Base-by-base conservation (phyloP, 2,329 filamentous ascomycete species). In the Xylaria sp. region DNA sequence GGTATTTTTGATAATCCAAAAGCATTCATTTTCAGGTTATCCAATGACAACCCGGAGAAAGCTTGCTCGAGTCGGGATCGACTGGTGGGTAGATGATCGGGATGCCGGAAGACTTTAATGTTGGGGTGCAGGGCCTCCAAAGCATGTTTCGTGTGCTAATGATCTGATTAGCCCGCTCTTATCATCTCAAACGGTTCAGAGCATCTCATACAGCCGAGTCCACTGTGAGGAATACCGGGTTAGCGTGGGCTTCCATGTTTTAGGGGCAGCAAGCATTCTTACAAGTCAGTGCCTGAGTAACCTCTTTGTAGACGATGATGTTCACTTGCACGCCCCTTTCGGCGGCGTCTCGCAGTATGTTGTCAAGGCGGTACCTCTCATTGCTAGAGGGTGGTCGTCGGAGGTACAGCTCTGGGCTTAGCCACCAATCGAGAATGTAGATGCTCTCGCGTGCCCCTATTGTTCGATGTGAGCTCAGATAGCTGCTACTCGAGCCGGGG, bases 241-340 rank as follows among this genome's bases (percentile, higher is more conserved):
- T 34, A 77, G 72, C 41, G 13, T 31, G n/a, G 13, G n/a, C 23
- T 37, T 62, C 34, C 8, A 9, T 20, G 41, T 23, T 15, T 39
- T 58, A 54, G 10, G 23, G 79, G 76, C 80, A 79, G 73, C 82
- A 28, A 79, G 73, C 82, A 28, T 34, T 77, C 91, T 87, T 86
- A 93, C 91, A 84, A 50, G 92, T 94, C 76, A 97, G 82, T 48
- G 93, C 92, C 76, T 93, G 91, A 3, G 92, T 89, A 8, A 95
- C 92, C 81, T 98, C 94, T 82, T 97, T 97, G 83, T 97, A 97
- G 12, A 97, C 93, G 63, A 97, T 94, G 61, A 97, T 86, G 75
- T 94, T 91, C 74, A 97, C 86, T 74, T 91, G 89, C 55, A 97
- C 94, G 51, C 94, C 94, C 52, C 94, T 89, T 81, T 95, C 87